Percentiles rank a stretch among this genome's conserved stretches.
These are phyloP conservation scores for Eucalyptus sp. DNA, from an alignment of 345 rosid species.

Conservation along the genomic window DNA sequence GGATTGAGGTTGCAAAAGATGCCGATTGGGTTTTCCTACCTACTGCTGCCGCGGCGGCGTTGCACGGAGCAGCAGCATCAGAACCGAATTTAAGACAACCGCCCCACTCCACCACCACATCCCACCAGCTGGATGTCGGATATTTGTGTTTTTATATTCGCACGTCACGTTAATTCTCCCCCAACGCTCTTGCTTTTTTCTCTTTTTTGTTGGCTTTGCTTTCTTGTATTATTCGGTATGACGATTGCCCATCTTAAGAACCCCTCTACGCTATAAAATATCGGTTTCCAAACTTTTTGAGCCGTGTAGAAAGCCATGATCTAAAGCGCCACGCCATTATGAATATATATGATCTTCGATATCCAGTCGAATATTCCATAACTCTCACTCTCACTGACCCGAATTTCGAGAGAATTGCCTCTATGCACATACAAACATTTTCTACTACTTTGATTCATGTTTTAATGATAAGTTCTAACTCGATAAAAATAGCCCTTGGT, in stretches of 20 bases:
- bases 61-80: neutral
- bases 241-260: neutral
- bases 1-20: neutral
- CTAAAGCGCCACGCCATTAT: neutral
- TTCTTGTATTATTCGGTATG: neutral
- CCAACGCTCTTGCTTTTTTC: neutral
- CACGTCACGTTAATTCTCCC: neutral
- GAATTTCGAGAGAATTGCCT: neutral
- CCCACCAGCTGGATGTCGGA: neutral
- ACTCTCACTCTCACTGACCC: neutral
- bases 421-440: accelerated
- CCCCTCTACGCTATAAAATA: neutral
- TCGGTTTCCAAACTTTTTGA: accelerated
- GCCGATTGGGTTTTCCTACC: neutral
- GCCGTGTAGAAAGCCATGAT: neutral
- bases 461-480: neutral
- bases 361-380: neutral
- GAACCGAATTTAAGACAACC: neutral
- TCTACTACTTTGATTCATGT: neutral
- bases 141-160: neutral
- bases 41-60: neutral
- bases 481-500: accelerated
- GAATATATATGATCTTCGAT: neutral
- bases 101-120: neutral
- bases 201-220: neutral